Evolutionary conservation across 1,284 basidiomycete species (phyloP).

Genomic region (Irpex rosettiformis): DNA sequence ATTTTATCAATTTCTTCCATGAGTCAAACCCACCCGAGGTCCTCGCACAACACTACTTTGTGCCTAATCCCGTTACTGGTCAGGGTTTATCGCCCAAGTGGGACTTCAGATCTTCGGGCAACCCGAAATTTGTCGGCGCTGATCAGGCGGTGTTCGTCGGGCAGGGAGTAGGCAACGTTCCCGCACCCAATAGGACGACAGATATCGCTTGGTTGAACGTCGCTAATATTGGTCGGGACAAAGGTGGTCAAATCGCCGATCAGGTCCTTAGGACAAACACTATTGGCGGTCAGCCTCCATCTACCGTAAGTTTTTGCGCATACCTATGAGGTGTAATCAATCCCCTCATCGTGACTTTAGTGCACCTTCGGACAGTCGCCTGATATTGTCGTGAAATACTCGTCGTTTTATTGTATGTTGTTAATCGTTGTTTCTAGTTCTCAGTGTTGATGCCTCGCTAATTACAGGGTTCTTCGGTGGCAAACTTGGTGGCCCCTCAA

Average conservation of each 20-base stretch:
- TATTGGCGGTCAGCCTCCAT: slow-evolving; percentile 57
- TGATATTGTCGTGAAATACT: slow-evolving; percentile 29
- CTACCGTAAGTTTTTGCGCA: slow-evolving; percentile 35
- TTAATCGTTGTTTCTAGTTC: background rate
- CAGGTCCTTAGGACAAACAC: slow-evolving; percentile 57
- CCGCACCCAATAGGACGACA: slow-evolving; percentile 39
- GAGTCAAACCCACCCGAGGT: slow-evolving; percentile 23
- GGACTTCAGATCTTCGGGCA: slow-evolving; percentile 49
- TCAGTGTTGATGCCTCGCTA: background rate
- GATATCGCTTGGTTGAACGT: slow-evolving; percentile 61
- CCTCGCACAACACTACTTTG: slow-evolving; percentile 58
- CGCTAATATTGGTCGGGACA: slow-evolving; percentile 38
- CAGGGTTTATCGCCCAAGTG: slow-evolving; percentile 50
- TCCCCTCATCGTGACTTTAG: slow-evolving; percentile 8
- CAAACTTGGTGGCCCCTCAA: slow-evolving; percentile 3
- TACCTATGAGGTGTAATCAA: background rate
- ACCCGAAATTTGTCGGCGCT: slow-evolving; percentile 32
- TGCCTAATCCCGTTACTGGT: slow-evolving; percentile 40
- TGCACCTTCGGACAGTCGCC: slow-evolving; percentile 21
- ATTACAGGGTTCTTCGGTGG: slow-evolving; percentile 17
- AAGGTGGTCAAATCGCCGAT: slow-evolving; percentile 36
- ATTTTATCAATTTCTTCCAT: slow-evolving; percentile 34
- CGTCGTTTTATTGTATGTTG: slow-evolving; percentile 29
- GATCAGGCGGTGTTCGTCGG: slow-evolving; percentile 46
- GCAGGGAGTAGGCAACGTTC: slow-evolving; percentile 37